These are phyloP conservation scores for Trichoderma orchidacearum DNA, from an alignment of 495 filamentous ascomycete genomes.

Conservation along the genomic window DNA sequence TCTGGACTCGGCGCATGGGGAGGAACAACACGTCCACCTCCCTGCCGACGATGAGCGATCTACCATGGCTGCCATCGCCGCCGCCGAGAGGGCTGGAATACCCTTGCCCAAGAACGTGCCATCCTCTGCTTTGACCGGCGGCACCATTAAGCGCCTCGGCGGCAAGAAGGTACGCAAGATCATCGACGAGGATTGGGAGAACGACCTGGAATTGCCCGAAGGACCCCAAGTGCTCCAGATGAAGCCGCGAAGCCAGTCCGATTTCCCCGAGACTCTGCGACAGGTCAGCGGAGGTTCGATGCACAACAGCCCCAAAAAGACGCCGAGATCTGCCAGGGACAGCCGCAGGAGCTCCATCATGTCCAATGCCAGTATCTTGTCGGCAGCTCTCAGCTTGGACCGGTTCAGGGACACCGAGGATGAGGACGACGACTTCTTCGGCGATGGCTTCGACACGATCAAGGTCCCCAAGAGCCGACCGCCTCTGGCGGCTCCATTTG, in stretches of 20 bases:
- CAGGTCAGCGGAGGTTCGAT: constrained; percentile 36
- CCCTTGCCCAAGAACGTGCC: constrained; percentile 82
- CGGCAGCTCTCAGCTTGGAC: constrained; percentile 35
- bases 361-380: constrained; percentile 12
- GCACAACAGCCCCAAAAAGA: constrained; percentile 27
- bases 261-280: constrained; percentile 55
- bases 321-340: constrained; percentile 7
- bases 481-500: constrained; percentile 38
- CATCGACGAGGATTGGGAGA: constrained; percentile 76
- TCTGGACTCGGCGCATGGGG: constrained; percentile 55
- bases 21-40: constrained; percentile 72
- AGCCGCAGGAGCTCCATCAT: constrained; percentile 8
- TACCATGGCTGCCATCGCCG: constrained; percentile 70
- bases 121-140: constrained; percentile 84
- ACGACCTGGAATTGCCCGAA: constrained; percentile 73
- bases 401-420: constrained; percentile 47
- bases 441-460: constrained; percentile 49
- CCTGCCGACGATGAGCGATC: constrained; percentile 68
- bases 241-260: constrained; percentile 40
- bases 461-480: constrained; percentile 48
- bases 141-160: constrained; percentile 85
- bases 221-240: constrained; percentile 46
- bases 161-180: constrained; percentile 67
- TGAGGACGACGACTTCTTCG: constrained; percentile 44
- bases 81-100: constrained; percentile 78